A percentile compares a stretch with the other conserved stretches of the same genome.
Conservation (phyloP, 768 basidiomycete species). For the Sistotremastrum niveocremeum region DNA sequence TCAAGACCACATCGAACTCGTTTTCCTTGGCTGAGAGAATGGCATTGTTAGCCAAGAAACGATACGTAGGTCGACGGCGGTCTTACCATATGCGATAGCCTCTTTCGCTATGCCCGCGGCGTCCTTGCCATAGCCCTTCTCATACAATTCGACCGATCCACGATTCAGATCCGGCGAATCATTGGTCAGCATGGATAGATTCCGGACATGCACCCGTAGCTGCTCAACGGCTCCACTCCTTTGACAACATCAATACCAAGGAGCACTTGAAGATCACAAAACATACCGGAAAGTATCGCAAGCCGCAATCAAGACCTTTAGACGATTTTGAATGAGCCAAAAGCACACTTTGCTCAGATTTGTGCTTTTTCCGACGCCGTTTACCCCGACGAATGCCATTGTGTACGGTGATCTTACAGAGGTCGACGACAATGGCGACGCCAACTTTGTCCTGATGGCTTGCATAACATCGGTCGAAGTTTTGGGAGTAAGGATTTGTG, state of each 20-base stretch:
- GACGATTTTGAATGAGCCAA: conserved; percentile 93
- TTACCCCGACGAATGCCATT: conserved; percentile 95
- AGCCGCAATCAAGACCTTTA: conserved; percentile 90
- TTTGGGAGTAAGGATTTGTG: conserved; percentile 89
- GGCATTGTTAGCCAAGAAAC: not conserved
- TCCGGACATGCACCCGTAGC: conserved; percentile 89
- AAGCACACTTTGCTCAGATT: conserved; percentile 98
- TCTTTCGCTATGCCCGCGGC: conserved; percentile 97
- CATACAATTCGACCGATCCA: conserved; percentile 81
- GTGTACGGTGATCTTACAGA: conserved; percentile 79
- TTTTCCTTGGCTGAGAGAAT: conserved; percentile 58
- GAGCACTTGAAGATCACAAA: not conserved
- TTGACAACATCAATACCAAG: conserved; percentile 5
- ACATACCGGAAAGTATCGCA: conserved; percentile 90
- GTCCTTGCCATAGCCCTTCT: conserved; percentile 96
- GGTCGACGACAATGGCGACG: conserved; percentile 56
- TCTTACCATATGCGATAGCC: conserved; percentile 77
- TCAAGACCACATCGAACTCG: conserved; percentile 90
- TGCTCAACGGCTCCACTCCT: conserved; percentile 98
- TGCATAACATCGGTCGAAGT: conserved; percentile 93
- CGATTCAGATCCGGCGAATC: conserved; percentile 30
- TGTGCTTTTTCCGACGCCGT: conserved; percentile 97
- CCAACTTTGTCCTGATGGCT: conserved; percentile 81
- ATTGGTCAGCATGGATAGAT: conserved; percentile 67
- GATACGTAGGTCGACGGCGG: not conserved